Evolutionary conservation across 352 stramenopile genomes (phyloP).

Genomic region (Aphanomyces stellatus): DNA sequence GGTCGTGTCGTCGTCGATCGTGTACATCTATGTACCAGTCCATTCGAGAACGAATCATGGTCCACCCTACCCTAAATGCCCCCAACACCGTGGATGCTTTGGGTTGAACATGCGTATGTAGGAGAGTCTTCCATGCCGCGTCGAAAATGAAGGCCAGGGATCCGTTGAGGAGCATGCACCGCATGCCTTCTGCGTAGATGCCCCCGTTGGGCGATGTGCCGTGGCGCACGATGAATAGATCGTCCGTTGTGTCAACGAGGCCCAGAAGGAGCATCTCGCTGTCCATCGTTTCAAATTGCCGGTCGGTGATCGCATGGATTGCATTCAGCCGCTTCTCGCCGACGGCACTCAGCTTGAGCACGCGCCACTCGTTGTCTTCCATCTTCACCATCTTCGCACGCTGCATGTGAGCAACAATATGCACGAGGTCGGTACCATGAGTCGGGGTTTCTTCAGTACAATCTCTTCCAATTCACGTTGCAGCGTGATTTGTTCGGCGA

Average conservation of each 20-base stretch:
- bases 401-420: too few relatives aligned
- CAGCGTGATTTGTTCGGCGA: not conserved
- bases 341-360: constrained; percentile 4
- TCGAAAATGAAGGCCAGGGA: too few relatives aligned
- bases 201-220: not conserved
- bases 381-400: too few relatives aligned
- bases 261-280: constrained; percentile 1
- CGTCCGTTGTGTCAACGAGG: not conserved
- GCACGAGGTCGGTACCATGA: constrained; percentile 4
- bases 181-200: not conserved
- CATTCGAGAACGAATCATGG: not conserved
- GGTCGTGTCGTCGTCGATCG: not conserved
- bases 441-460: constrained; percentile 4
- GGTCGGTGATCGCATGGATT: constrained; percentile 6
- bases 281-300: constrained; percentile 1
- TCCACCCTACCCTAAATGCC: not conserved
- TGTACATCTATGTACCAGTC: not conserved
- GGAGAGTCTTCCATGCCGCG: not conserved
- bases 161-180: not conserved
- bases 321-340: not conserved
- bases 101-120: not conserved
- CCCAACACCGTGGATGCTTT: not conserved
- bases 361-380: not conserved
- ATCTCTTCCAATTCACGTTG: not conserved
- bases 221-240: not conserved